Evolutionary conservation across 2,329 filamentous ascomycete species (phyloP), one percentile per base, ranked within the genome.

Genomic region (Sphaerulina vaccinii): DNA sequence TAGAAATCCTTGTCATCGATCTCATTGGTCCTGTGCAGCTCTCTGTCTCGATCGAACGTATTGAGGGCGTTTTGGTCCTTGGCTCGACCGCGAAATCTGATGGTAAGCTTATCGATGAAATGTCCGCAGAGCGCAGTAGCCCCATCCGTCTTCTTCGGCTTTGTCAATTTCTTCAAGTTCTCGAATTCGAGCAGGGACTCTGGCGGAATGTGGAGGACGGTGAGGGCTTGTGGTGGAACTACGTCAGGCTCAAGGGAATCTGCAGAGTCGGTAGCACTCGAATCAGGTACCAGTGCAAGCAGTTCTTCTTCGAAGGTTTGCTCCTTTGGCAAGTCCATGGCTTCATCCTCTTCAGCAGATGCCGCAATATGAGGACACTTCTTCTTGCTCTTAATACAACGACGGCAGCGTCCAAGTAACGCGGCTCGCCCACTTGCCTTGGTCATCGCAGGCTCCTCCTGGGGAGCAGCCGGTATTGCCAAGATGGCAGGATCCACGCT

Each of bases 1-100:
- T 61, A 59, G 37, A 62, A 60, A 2, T 57, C 45, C 5, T 24
- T 15, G 18, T 55, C 52, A 15, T 45, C 44, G 36, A 54, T 36
- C 9, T n/a, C 41, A 13, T 44, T 46, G 11, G 49, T 21, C 18
- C 46, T 53, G 49, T 42, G 52, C 8, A 54, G 23, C 2, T 41
- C 15, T 22, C 16, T 16, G 22, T 29, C 13, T 27, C 16, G 24
- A 36, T 54, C 36, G 35, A 60, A 60, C 7, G 44, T 15, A 2
- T 38, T 49, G 13, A 56, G 23, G 8, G 41, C 51, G 11, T 42
- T 35, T n/a, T 37, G 13, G 15, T 52, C 41, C 3, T 39, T 32
- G n/a, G 33, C 35, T 9, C 38, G 35, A 52, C 56, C 39, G 9
- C 38, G 35, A 50, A 58, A n/a, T 48, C 37, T 10, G 33, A 18